Conservation (phyloP, 148 eudicot species). For the Spergularia marina region DNA sequence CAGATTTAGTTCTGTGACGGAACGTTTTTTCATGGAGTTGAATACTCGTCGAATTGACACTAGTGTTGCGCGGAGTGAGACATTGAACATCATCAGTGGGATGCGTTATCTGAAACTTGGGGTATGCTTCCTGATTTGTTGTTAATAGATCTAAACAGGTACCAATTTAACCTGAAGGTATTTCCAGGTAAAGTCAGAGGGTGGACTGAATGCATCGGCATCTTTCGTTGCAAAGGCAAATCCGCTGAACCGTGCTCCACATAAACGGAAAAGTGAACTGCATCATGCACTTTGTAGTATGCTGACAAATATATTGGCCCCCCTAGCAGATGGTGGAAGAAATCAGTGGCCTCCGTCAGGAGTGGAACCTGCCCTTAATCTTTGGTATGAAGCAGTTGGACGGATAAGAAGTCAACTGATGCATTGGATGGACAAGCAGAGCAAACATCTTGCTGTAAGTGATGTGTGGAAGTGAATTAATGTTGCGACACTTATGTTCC, state of each 20-base stretch:
- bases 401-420: conserved; percentile 80
- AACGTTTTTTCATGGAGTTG: conserved; percentile 99
- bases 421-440: conserved; percentile 99
- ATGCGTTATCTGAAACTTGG: conserved; percentile 98
- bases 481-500: conserved; percentile 1
- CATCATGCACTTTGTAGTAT: conserved; percentile 94
- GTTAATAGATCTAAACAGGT: not conserved
- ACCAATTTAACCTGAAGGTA: conserved; percentile 27
- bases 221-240: conserved; percentile 98
- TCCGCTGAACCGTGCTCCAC: conserved; percentile 92
- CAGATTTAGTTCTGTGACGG: conserved; percentile 98
- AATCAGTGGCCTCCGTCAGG: conserved; percentile 97
- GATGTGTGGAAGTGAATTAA: conserved; percentile 10
- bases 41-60: conserved; percentile 94
- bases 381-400: conserved; percentile 99
- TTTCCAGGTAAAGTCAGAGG: conserved; percentile 92
- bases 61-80: conserved; percentile 86
- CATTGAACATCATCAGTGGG: conserved; percentile 92
- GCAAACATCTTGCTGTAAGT: conserved; percentile 96
- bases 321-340: conserved; percentile 95
- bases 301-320: conserved; percentile 96
- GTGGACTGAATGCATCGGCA: conserved; percentile 97
- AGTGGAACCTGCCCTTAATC: conserved; percentile 86
- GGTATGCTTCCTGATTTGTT: conserved; percentile 48
- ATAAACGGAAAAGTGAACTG: conserved; percentile 97